Percentiles rank a stretch among this genome's conserved stretches.
Evolutionary conservation across 176 grass and related monocot species (phyloP).

Genomic region (Chloris gayana): DNA sequence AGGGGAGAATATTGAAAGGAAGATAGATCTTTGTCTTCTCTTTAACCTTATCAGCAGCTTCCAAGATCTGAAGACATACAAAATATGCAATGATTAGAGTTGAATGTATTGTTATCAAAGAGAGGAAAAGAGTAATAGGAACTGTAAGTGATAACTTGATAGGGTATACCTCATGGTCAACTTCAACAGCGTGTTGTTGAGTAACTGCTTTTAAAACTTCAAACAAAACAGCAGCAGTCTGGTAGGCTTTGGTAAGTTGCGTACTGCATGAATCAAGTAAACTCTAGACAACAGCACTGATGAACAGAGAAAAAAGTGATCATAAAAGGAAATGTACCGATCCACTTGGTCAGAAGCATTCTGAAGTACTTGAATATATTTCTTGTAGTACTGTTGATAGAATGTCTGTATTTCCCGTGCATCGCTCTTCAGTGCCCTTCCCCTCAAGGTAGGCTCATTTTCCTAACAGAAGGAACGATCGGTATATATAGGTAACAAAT

Average conservation of each 20-base stretch:
- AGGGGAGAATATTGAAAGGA: constrained; percentile 95
- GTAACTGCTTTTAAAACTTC: constrained; percentile 95
- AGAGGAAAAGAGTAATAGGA: neutral
- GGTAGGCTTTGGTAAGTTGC: constrained; percentile 90
- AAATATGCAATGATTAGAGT: constrained; percentile 20
- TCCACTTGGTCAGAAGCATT: constrained; percentile 79
- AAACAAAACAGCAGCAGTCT: constrained; percentile 88
- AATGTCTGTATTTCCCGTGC: constrained; percentile 91
- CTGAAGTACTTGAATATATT: constrained; percentile 92
- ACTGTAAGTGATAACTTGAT: constrained; percentile 11
- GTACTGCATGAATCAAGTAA: constrained; percentile 57
- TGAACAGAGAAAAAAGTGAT: constrained; percentile 36
- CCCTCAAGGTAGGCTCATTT: constrained; percentile 72
- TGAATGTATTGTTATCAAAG: constrained; percentile 21
- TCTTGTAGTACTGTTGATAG: constrained; percentile 87
- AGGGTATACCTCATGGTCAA: constrained; percentile 80
- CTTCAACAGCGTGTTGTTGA: constrained; percentile 73
- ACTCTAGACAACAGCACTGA: neutral
- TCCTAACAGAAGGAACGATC: constrained; percentile 52
- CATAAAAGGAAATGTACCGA: constrained; percentile 45
- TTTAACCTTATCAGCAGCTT: constrained; percentile 77
- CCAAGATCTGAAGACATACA: constrained; percentile 71
- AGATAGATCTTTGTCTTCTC: constrained; percentile 87
- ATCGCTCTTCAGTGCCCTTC: constrained; percentile 75
- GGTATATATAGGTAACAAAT: constrained; percentile 2